Evolutionary conservation across 2,329 filamentous ascomycete species (phyloP).

Genomic region (Microcyclospora tardicrescens): DNA sequence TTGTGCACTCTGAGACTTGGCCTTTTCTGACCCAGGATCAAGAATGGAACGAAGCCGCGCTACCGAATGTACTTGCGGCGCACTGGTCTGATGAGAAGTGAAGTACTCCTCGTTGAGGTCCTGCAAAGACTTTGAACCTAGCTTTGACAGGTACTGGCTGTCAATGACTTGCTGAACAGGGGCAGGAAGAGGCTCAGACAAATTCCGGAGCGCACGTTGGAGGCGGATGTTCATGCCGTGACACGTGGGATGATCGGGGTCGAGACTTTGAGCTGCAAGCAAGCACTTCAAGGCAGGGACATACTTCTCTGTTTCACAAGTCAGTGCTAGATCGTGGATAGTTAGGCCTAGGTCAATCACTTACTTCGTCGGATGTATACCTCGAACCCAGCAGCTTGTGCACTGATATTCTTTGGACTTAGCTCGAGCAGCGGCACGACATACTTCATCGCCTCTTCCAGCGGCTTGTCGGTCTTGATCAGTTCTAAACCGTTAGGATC

Average conservation of each 20-base stretch:
- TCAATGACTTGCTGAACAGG: constrained; percentile 59
- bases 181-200: constrained; percentile 46
- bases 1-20: constrained; percentile 45
- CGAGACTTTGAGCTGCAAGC: constrained; percentile 56
- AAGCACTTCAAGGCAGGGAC: constrained; percentile 79
- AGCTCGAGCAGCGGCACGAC: constrained; percentile 68
- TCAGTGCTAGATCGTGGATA: constrained; percentile 4
- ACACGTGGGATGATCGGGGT: constrained; percentile 56
- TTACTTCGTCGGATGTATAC: constrained; percentile 74
- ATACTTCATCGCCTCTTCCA: constrained; percentile 81
- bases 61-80: constrained; percentile 49
- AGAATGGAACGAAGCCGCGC: constrained; percentile 48
- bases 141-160: constrained; percentile 45
- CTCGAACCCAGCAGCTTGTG: constrained; percentile 78
- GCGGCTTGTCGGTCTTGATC: constrained; percentile 58
- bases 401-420: constrained; percentile 67
- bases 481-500: constrained; percentile 76
- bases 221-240: constrained; percentile 63
- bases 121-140: constrained; percentile 30
- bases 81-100: constrained; percentile 48
- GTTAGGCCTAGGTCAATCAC: constrained; percentile 19
- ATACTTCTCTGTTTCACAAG: constrained; percentile 51
- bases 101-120: constrained; percentile 56
- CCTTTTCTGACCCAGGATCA: constrained; percentile 42
- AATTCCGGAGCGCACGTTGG: constrained; percentile 30